A percentile compares a stretch with the other conserved stretches of the same genome.
Evolutionary conservation across 345 rosid genomes (phyloP).

Genomic region (Citrus trifoliata): DNA sequence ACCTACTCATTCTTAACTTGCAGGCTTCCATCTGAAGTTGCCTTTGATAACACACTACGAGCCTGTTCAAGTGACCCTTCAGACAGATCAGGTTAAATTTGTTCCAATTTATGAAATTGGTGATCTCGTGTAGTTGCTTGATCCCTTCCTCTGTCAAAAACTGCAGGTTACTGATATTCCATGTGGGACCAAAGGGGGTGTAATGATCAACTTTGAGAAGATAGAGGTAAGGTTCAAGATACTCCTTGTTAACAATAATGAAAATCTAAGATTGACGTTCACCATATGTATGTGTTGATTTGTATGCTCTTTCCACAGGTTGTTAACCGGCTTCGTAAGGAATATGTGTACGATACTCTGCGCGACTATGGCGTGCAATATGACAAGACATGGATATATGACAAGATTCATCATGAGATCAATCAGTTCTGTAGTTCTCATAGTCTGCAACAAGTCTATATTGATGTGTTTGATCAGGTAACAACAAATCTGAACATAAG

Average conservation of each 20-base stretch:
- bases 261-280: slow-evolving; percentile 1
- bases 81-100: slow-evolving; percentile 68
- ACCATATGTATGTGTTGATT: slow-evolving; percentile 6
- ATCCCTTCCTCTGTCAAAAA: slow-evolving; percentile 1
- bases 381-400: slow-evolving; percentile 94
- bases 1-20: slow-evolving; percentile 1
- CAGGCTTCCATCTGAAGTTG: slow-evolving; percentile 82
- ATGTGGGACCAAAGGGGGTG: slow-evolving; percentile 96
- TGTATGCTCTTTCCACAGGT: slow-evolving; percentile 40
- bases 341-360: slow-evolving; percentile 76
- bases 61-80: slow-evolving; percentile 95
- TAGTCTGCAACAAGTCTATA: slow-evolving; percentile 90
- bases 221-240: slow-evolving; percentile 55
- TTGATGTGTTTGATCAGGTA: slow-evolving; percentile 96
- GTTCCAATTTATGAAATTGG: background rate
- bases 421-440: slow-evolving; percentile 97
- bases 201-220: slow-evolving; percentile 91
- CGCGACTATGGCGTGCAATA: slow-evolving; percentile 81
- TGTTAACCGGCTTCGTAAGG: slow-evolving; percentile 78
- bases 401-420: slow-evolving; percentile 98
- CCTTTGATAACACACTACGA: slow-evolving; percentile 79
- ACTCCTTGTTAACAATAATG: background rate
- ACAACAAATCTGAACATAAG: slow-evolving; percentile 8
- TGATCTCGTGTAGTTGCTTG: slow-evolving; percentile 9
- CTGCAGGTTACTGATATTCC: slow-evolving; percentile 85